Percentiles rank a stretch among this genome's conserved stretches.
Conservation (phyloP, 805 yeast species). For the Starmerella bombicola region DNA sequence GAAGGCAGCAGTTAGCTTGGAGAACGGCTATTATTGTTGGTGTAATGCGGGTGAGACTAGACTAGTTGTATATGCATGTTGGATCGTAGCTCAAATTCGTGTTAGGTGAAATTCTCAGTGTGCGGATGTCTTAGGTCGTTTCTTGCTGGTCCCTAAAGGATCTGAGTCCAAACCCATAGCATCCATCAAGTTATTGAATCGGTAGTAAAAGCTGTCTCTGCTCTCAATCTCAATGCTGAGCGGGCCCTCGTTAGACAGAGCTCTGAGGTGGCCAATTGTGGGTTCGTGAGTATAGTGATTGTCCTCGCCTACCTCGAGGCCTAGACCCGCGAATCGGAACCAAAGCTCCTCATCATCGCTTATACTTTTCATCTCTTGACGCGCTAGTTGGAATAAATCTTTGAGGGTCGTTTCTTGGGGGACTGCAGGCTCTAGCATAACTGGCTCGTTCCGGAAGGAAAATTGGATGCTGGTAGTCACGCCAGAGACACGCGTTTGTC, state of each 20-base stretch:
- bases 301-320: conserved; percentile 23
- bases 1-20: too few species aligned
- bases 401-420: background rate
- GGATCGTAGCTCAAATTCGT: too few species aligned
- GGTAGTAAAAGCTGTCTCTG: conserved; percentile 4
- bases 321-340: conserved; percentile 20
- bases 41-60: too few species aligned
- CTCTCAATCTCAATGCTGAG: conserved; percentile 1
- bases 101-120: too few species aligned
- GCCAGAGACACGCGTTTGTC: background rate
- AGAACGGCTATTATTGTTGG: too few species aligned
- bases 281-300: conserved; percentile 23
- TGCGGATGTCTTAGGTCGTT: too few species aligned
- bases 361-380: background rate
- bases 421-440: background rate
- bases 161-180: background rate
- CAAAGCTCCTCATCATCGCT: conserved; percentile 3
- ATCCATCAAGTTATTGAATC: conserved; percentile 1
- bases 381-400: background rate
- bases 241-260: conserved; percentile 6
- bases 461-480: background rate
- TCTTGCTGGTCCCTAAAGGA: too few species aligned
- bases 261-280: conserved; percentile 20
- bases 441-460: background rate
- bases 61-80: too few species aligned